Base-by-base conservation (phyloP, 2,329 filamentous ascomycete genomes). In the Teratosphaeria viscida region DNA sequence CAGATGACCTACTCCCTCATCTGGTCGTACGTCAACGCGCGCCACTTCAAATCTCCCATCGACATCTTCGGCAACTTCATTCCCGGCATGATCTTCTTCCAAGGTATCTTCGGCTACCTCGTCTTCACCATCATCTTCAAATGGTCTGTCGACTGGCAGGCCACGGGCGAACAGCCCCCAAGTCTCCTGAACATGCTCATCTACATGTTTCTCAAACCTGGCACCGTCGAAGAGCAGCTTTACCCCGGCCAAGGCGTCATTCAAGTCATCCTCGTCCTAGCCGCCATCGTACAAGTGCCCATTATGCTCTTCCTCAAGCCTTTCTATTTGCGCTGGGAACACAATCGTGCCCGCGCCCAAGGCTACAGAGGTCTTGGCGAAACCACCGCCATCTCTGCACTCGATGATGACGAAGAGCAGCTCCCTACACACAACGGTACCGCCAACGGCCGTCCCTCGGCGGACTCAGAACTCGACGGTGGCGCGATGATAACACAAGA, bases 81-180 rank as follows among this genome's bases (percentile, higher is more conserved):
- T 55, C 94, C 94, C 6, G 92, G 94, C 57, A 96, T 99, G 92
- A 91, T 99, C 70, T 99, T 99, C 80, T 97, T 99, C 84, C 95
- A 99, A 78, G 86, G 90, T 64, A 99, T 99, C 72, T 99, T 99
- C 66, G 94, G 94, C 57, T 99, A 99, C 72, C 84, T 99, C 19
- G 89, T 95, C 55, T 79, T 96, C 71, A 90, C 89, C 70, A 96
- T 99, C 71, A 78, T 99, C 67, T 97, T 95, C 82, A 99, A 99
- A 78, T 99, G 95, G 94, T 87, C 83, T 10, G 82, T 96, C 43
- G 87, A 99, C 74, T 99, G 94, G 94, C 73, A 81, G 66, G 27
- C 55, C 16, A 47, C 14, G 4, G 55, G 27, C 12, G 55, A 37
- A 14, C 81, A 84, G 63, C 90, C 95, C 1, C 94, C 95, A 2